Percentiles rank a stretch among this genome's conserved stretches.
Conservation (phyloP, 2,329 filamentous ascomycete species). For the Fusarium abutilonis region DNA sequence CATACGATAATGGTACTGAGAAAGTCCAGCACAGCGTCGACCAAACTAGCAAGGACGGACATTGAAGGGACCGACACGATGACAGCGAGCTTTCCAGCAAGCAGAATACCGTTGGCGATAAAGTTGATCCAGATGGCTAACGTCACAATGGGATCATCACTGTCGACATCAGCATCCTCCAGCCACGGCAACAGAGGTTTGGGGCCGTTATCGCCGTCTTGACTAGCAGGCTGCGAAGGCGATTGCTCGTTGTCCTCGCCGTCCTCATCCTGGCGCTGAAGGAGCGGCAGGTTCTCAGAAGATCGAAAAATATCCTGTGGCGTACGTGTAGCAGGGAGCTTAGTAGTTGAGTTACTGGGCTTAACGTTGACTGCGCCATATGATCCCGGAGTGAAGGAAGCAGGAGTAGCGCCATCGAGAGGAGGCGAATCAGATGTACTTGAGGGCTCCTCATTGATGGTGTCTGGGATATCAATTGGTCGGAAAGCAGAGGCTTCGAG, state of each 20-base stretch:
- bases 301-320: slow-evolving; percentile 86
- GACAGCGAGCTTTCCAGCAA: slow-evolving; percentile 80
- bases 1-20: slow-evolving; percentile 84
- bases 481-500: slow-evolving; percentile 65
- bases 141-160: slow-evolving; percentile 79
- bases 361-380: slow-evolving; percentile 47
- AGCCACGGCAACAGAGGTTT: slow-evolving; percentile 73
- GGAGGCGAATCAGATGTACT: slow-evolving; percentile 46
- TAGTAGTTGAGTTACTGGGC: slow-evolving; percentile 47
- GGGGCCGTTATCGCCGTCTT: slow-evolving; percentile 49
- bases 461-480: slow-evolving; percentile 71
- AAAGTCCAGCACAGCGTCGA: slow-evolving; percentile 83
- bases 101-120: slow-evolving; percentile 77
- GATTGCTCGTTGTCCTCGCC: slow-evolving; percentile 53
- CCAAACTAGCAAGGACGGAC: slow-evolving; percentile 81
- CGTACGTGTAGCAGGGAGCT: slow-evolving; percentile 74
- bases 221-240: slow-evolving; percentile 28
- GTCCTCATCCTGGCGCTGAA: slow-evolving; percentile 59
- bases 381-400: slow-evolving; percentile 38
- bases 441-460: slow-evolving; percentile 76
- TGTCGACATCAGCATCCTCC: slow-evolving; percentile 77
- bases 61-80: slow-evolving; percentile 82
- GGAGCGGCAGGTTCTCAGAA: slow-evolving; percentile 73
- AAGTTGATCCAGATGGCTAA: slow-evolving; percentile 90
- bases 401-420: slow-evolving; percentile 35